Evolutionary conservation across 2,329 filamentous ascomycete species (phyloP), one percentile per base, ranked within the genome.

Genomic region (Pseudogymnoascus sp.): DNA sequence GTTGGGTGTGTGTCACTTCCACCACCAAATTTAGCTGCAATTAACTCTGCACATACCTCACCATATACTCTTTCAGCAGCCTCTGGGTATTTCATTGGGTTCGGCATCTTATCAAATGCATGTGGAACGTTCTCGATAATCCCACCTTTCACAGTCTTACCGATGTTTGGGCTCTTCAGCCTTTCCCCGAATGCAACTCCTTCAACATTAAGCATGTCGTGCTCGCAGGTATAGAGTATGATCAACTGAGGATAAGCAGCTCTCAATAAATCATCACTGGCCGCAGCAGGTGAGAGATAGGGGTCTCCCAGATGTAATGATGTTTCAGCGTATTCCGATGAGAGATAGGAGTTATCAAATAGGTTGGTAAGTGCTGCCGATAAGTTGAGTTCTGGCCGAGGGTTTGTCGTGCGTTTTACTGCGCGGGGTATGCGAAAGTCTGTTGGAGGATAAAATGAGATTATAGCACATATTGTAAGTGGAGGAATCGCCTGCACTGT

Each of bases 81-180:
- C 48, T 71, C 67, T 2, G 72, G 71, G 41, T 74, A 74, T 63
- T 78, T 79, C 23, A 84, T 72, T 4, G 84, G 85, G 69, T 86
- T 87, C 0, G 85, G 85, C 28, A 81, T 82, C 75, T 89, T 89
- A 69, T 89, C 86, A 81, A 86, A 89, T 0, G 81, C 86, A 71
- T 89, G 86, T 28, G 81, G 79, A 21, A 86, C 85, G 2, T 79
- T 83, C 3, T 78, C 75, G 1, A 89, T 79, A 74, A 85, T 81
- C 25, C 80, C 80, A 68, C 86, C 87, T 62, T 78, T 76, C 1
- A 89, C 82, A 6, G 79, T 78, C 75, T 87, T 88, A 23, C 77
- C 77, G 4, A 85, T 73, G 1, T 78, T 77, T 6, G 71, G 60
- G 1, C 75, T 71, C 60, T 77, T 73, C 7, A 92, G 73, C 19